Base-by-base conservation (phyloP, 768 basidiomycete species). In the Leccinum incarnatum region DNA sequence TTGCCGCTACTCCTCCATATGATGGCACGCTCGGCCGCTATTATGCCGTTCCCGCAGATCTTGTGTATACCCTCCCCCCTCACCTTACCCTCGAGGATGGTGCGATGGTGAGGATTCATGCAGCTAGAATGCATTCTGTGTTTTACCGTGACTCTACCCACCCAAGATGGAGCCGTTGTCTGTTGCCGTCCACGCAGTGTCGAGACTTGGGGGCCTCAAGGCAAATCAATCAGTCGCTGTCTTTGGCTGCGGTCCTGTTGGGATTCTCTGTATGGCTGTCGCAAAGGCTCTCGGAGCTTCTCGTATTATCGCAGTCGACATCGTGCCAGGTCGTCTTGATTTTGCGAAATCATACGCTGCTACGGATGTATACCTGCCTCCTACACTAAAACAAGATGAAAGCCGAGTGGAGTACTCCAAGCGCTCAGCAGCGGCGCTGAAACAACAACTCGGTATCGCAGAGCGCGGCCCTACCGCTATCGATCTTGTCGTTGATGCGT, bases 251-350 rank as follows among this genome's bases (percentile, higher is more conserved):
- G 93, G 95, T 2, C 95, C 95, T 2, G 85, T 89, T 56, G 88
- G 89, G n/a, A 77, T 96, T 29, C 83, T 97, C 21, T 91, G 89
- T 69, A 93, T 95, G 90, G 95, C 93, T 7, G 93, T 94, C n/a
- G 95, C 96, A 7, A 95, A 89, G 71, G 95, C 95, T 3, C 79
- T 96, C 50, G 95, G 94, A 36, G 96, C 94, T 2, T 79, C 81
- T 45, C 86, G 89, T 51, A 81, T 96, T 61, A 82, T 98, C 59
- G 95, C 88, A 4, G 83, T 96, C 60, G 95, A 95, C 69, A 88
- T 93, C 61, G 80, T 86, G 54, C 76, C 83, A 32, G 73, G 79
- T 29, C 87, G 95, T 37, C 85, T 98, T 51, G 82, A 91, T 52
- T 97, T 98, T 69, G 94, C 95, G 17, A 89, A 88, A 72, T 66